Evolutionary conservation across 345 rosid species (phyloP).

Genomic region (Populus deltoides): DNA sequence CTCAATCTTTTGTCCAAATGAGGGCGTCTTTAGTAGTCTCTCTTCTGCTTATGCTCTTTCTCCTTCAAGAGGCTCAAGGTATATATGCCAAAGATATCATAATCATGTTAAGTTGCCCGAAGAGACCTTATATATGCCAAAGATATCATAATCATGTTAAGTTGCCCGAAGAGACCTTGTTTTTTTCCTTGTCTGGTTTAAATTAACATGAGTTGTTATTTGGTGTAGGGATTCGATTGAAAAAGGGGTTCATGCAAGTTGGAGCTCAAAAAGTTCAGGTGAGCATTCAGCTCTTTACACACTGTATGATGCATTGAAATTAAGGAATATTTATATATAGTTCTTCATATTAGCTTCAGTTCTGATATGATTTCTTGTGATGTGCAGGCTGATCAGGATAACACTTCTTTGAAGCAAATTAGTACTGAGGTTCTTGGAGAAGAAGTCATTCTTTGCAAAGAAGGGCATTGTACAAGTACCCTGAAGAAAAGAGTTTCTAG

Average conservation of each 20-base stretch:
- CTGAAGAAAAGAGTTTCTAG: slow-evolving; percentile 15
- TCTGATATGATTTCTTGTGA: not conserved
- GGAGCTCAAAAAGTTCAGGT: slow-evolving; percentile 2
- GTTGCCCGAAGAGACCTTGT: not conserved
- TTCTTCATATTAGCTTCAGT: not conserved
- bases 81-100: not conserved
- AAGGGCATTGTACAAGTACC: slow-evolving; percentile 19
- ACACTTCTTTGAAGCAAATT: not conserved
- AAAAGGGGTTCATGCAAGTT: slow-evolving; percentile 19
- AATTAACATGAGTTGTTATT: not conserved
- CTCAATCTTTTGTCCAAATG: slow-evolving; percentile 1
- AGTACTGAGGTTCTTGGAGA: not conserved
- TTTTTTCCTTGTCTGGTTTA: not conserved
- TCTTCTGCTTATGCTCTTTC: slow-evolving; percentile 9
- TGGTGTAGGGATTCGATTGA: slow-evolving; percentile 15
- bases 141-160: not conserved
- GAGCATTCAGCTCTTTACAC: no score
- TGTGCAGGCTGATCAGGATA: slow-evolving; percentile 6
- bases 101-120: not conserved
- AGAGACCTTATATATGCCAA: not conserved
- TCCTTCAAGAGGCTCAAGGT: slow-evolving; percentile 11
- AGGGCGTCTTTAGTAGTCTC: slow-evolving; percentile 3
- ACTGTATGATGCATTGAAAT: no score
- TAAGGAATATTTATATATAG: not conserved
- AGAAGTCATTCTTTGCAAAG: slow-evolving; percentile 10